These are phyloP conservation scores for Drechslera avenae DNA, from an alignment of 2,329 filamentous ascomycete species.

Conservation along the genomic window DNA sequence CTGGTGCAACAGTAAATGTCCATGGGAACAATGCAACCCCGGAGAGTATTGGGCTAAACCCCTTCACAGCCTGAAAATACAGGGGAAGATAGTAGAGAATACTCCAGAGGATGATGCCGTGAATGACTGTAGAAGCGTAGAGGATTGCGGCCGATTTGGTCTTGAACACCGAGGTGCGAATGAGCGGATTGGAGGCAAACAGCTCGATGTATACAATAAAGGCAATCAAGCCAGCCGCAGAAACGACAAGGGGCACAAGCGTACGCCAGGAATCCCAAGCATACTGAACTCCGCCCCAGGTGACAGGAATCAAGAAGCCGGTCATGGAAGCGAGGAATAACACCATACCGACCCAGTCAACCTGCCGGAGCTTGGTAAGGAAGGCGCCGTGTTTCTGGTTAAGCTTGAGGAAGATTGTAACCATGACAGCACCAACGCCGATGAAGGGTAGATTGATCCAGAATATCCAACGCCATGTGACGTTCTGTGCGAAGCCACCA, in stretches of 20 bases:
- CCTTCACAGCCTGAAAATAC: conserved; percentile 51
- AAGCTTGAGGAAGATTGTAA: conserved; percentile 61
- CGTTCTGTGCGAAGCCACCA: conserved; percentile 59
- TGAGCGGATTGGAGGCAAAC: conserved; percentile 58
- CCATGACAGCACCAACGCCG: conserved; percentile 54
- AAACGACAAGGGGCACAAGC: conserved; percentile 65
- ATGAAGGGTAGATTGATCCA: conserved; percentile 67
- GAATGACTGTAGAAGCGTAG: conserved; percentile 61
- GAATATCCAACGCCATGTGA: conserved; percentile 67
- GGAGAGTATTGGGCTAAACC: conserved; percentile 46
- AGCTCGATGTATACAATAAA: conserved; percentile 63
- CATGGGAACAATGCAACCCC: conserved; percentile 50
- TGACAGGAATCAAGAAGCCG: conserved; percentile 65
- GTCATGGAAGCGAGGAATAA: conserved; percentile 66
- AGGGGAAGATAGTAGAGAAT: conserved; percentile 52
- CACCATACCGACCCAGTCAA: conserved; percentile 68
- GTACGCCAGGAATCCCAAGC: conserved; percentile 67
- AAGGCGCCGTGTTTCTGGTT: conserved; percentile 56
- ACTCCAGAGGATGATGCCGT: conserved; percentile 58
- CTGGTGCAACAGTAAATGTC: conserved; percentile 65
- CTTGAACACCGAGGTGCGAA: conserved; percentile 54
- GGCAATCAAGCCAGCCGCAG: conserved; percentile 55
- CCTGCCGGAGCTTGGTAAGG: conserved; percentile 55
- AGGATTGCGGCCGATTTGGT: conserved; percentile 57
- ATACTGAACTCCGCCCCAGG: conserved; percentile 70